Percentiles rank a stretch among this genome's conserved stretches.
These are phyloP conservation scores for Termitomyces heimii DNA, from an alignment of 768 basidiomycete species.

Conservation along the genomic window DNA sequence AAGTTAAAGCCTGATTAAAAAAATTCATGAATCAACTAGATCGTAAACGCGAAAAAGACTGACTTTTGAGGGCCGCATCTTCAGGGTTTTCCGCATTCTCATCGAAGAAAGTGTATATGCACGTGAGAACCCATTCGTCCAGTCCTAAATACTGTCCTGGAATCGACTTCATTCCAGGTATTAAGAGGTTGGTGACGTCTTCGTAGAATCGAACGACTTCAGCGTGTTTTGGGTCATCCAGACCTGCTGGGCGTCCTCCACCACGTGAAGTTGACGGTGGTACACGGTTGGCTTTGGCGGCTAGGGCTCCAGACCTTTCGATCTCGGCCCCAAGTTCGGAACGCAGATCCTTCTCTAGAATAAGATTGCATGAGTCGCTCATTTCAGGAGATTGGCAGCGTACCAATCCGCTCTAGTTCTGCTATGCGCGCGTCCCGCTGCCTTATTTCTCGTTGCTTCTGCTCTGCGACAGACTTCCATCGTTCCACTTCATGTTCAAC, in stretches of 20 bases:
- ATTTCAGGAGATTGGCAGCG: constrained; percentile 9
- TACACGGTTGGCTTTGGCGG: constrained; percentile 35
- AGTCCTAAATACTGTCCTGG: constrained; percentile 31
- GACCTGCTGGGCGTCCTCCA: constrained; percentile 27
- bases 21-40: background rate
- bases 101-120: constrained; percentile 56
- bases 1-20: constrained; percentile 53
- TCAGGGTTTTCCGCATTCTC: constrained; percentile 22
- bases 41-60: constrained; percentile 14
- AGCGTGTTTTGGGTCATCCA: constrained; percentile 52
- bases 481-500: constrained; percentile 43
- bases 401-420: constrained; percentile 45
- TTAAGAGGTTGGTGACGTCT: constrained; percentile 76
- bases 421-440: constrained; percentile 41
- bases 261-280: constrained; percentile 31
- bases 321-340: constrained; percentile 61
- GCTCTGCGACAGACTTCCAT: constrained; percentile 36
- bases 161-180: constrained; percentile 50
- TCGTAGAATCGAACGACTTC: constrained; percentile 75
- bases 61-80: constrained; percentile 30
- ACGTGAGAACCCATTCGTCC: constrained; percentile 60
- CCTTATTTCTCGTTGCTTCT: constrained; percentile 33
- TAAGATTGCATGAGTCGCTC: constrained; percentile 1
- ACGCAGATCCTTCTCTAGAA: constrained; percentile 43
- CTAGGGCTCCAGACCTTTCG: constrained; percentile 40